Conservation (phyloP, 2,329 filamentous ascomycete genomes). For the Botrytis galanthina region DNA sequence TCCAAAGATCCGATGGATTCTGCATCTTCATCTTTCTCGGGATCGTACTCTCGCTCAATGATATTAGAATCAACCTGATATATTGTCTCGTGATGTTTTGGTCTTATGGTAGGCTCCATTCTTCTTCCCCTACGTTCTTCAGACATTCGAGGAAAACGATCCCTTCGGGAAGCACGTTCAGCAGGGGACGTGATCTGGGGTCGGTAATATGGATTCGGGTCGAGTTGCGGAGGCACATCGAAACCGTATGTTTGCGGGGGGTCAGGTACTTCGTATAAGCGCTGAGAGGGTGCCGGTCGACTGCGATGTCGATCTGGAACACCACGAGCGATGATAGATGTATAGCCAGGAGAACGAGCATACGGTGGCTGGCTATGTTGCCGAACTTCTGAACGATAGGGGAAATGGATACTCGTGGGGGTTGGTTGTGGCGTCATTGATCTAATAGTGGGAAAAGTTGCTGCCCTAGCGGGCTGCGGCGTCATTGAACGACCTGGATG, state of each 20-base stretch:
- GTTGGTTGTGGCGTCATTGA: slow-evolving; percentile 6
- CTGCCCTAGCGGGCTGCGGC: background rate
- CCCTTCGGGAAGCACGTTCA: background rate
- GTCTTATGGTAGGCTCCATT: background rate
- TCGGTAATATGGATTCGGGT: slow-evolving; percentile 15
- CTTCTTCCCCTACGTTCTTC: slow-evolving; percentile 8
- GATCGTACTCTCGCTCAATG: slow-evolving; percentile 12
- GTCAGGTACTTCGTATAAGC: slow-evolving; percentile 12
- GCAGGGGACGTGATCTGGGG: background rate
- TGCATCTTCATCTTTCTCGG: slow-evolving; percentile 8
- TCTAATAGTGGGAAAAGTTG: background rate
- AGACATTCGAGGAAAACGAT: background rate
- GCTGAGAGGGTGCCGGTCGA: slow-evolving; percentile 1
- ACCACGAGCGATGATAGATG: background rate
- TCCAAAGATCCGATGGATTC: slow-evolving; percentile 10
- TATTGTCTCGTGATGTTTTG: background rate
- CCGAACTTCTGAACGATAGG: background rate
- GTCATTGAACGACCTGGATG: background rate
- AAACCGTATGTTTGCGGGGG: background rate
- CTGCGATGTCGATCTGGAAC: background rate
- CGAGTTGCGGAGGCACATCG: background rate
- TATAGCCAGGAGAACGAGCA: slow-evolving; percentile 1
- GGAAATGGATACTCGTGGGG: background rate
- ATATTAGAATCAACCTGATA: slow-evolving; percentile 3
- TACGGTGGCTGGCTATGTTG: slow-evolving; percentile 7